phyloP scores from a whole-genome alignment of 108 stramenopile genomes.

The Cyclotella sp. region DNA sequence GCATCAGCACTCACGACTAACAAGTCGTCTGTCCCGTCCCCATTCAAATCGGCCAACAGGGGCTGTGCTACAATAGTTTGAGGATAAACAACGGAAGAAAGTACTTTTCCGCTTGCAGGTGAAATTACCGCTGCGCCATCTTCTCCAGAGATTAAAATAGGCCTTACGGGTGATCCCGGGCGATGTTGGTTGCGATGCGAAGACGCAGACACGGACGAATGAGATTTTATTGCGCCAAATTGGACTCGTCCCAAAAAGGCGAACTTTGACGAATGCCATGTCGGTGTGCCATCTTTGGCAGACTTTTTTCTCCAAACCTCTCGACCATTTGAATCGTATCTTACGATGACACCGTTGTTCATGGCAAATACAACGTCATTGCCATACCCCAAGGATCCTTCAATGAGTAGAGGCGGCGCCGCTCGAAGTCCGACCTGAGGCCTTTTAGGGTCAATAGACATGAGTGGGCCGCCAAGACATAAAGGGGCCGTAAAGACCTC shows the following conservation, averaged over 20 bases:
- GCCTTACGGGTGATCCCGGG: slow-evolving; percentile 59
- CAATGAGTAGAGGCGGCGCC: slow-evolving; percentile 72
- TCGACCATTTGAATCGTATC: slow-evolving; percentile 64
- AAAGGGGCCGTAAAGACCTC: slow-evolving; percentile 80
- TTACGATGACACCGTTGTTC: slow-evolving; percentile 72
- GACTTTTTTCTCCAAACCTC: slow-evolving; percentile 62
- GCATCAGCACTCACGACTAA: slow-evolving; percentile 72
- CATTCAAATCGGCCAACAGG: slow-evolving; percentile 74
- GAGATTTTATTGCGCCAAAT: slow-evolving; percentile 51
- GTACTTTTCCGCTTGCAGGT: slow-evolving; percentile 59
- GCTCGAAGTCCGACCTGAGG: slow-evolving; percentile 39
- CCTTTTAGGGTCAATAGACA: slow-evolving; percentile 28
- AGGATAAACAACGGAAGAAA: slow-evolving; percentile 69
- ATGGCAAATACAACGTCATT: slow-evolving; percentile 81
- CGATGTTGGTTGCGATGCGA: slow-evolving; percentile 53
- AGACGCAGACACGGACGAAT: slow-evolving; percentile 53
- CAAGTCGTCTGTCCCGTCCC: slow-evolving; percentile 87
- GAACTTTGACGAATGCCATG: slow-evolving; percentile 57
- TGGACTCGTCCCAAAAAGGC: slow-evolving; percentile 57
- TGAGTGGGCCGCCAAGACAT: slow-evolving; percentile 49
- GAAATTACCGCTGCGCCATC: slow-evolving; percentile 70
- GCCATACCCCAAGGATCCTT: slow-evolving; percentile 64
- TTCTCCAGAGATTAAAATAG: slow-evolving; percentile 80
- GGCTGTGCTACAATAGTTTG: slow-evolving; percentile 67
- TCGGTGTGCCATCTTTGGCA: slow-evolving; percentile 57